Base-by-base conservation (phyloP, 2,329 filamentous ascomycete species). In the Dactylellina drechsleri region DNA sequence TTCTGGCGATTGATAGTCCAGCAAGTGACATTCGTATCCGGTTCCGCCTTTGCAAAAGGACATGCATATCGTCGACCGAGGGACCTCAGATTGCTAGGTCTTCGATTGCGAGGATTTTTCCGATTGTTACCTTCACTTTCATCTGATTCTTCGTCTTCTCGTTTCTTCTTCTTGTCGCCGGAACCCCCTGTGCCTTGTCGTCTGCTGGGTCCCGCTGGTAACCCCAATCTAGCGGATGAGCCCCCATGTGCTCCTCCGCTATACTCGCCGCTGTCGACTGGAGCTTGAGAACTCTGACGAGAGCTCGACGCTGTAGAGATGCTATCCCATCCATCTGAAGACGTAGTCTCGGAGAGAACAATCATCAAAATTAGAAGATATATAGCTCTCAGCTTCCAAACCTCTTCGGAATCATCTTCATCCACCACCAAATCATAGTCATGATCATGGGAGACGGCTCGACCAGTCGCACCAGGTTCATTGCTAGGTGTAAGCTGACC, bases 1-100 rank as follows among this genome's bases (percentile, higher is more conserved):
- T 75, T 75, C 45, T 75, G 71, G 7, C 71, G 71, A 47, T 75
- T 75, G 36, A 75, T 75, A 56, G 71, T 75, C 71, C 71, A 75
- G 23, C 71, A 75, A n/a, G 64, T 75, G 40, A 68, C 64, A 56
- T 75, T 41, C 15, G 64, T 64, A 31, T 75, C 71, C 18, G 71
- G 64, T 7, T 75, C 43, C 18, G 71, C 50, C 20, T 75, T 75
- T 31, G 71, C 71, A 60, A 68, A 75, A 0, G 71, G 71, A 45
- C 71, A 75, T 23, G 71, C 71, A 36, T 64, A 75, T 53, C 71
- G 43, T 53, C 41, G 53, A 3, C 64, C 64, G 10, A 75, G 50
- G 8, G 71, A 68, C 28, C 59, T 68, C 12, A 75, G 47, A 26
- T 62, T 68, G 15, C 58, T 68, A n/a, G 52, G 50, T 13, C 64